Evolutionary conservation across 805 yeast genomes (phyloP), one percentile per base, ranked within the genome.

Genomic region (Metschnikowia amazonensis): DNA sequence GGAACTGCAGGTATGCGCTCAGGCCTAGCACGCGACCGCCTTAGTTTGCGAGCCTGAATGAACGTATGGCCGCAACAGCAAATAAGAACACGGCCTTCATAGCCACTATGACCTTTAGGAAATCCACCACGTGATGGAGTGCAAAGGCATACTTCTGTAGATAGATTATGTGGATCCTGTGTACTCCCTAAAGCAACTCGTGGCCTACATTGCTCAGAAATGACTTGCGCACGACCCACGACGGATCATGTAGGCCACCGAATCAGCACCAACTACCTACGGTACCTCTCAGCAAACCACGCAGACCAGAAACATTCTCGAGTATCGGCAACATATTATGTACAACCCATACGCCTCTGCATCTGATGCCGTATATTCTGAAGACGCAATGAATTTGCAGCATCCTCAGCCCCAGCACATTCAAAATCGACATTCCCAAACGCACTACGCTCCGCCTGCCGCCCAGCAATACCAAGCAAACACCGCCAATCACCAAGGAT

Each of bases 311-410:
- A 18, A 18, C n/a, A 32, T 20, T 8, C 21, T 13, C 13, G 25
- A 21, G 16, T 21, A n/a, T 10, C 17, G 16, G 13, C 14, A 11
- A 27, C 31, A 27, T 11, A 30, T 7, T 21, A 70, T 70, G 76
- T 70, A 67, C 50, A 64, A 64, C 43, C 75, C 76, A 4, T 70
- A 70, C 53, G 68, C 69, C 14, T 52, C 64, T 42, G 55, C 56
- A 14, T 60, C 48, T 13, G 54, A 47, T 31, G 30, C 51, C 23
- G 40, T 42, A n/a, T 45, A 46, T 39, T 35, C 47, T 34, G 50
- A 42, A 36, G 53, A 48, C 30, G 34, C 37, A 11, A 16, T 6
- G 11, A 47, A 52, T 31, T 45, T 55, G 31, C 55, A 55, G 36
- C 59, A 55, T 44, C 59, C 59, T 1, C 52, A 43, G 32, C 59